Conservation (phyloP, 2,329 filamentous ascomycete genomes). For the Verticillium dahliae region DNA sequence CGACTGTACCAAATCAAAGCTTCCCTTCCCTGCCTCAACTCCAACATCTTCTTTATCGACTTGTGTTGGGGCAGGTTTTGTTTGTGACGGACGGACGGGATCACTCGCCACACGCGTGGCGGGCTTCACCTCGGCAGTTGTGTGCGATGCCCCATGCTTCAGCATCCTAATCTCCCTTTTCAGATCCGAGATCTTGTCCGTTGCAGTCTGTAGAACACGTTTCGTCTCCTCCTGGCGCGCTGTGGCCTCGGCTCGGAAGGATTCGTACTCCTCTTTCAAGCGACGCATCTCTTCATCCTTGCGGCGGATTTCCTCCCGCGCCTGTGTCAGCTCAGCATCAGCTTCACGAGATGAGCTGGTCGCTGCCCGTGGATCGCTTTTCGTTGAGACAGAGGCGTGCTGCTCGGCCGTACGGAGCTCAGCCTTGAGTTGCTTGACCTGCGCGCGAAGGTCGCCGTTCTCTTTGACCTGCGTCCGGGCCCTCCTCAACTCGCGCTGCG, state of each 20-base stretch:
- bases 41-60: slow-evolving; percentile 6
- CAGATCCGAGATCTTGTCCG: slow-evolving; percentile 49
- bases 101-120: background rate
- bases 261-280: slow-evolving; percentile 45
- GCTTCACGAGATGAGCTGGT: background rate
- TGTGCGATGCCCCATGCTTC: slow-evolving; percentile 19
- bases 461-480: slow-evolving; percentile 49
- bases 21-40: slow-evolving; percentile 9
- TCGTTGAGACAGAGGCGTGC: slow-evolving; percentile 17
- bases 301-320: slow-evolving; percentile 34
- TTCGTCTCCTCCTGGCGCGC: slow-evolving; percentile 47
- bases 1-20: slow-evolving; percentile 18
- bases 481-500: slow-evolving; percentile 46
- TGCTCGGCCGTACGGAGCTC: slow-evolving; percentile 42
- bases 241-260: slow-evolving; percentile 46
- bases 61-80: background rate
- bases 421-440: slow-evolving; percentile 45
- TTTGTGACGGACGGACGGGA: background rate
- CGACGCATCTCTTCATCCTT: slow-evolving; percentile 44
- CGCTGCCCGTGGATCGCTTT: background rate
- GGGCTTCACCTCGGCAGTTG: background rate
- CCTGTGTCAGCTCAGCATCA: slow-evolving; percentile 30
- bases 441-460: slow-evolving; percentile 41
- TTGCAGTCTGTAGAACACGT: slow-evolving; percentile 48
- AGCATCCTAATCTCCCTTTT: slow-evolving; percentile 45